Base-by-base conservation (phyloP, 257 asterid genomes). In the Nicotiana knightiana region DNA sequence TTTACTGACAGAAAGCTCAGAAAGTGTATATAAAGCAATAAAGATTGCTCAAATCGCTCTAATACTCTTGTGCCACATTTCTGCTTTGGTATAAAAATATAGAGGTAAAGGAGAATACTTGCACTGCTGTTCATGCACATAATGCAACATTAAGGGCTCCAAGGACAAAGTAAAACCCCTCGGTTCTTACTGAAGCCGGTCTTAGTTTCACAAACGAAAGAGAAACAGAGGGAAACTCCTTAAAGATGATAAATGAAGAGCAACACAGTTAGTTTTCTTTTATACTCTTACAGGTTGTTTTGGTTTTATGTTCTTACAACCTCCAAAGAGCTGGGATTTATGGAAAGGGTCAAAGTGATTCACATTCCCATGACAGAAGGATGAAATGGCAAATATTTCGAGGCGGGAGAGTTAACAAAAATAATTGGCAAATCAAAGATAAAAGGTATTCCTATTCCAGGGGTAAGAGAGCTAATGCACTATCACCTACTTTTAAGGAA, bases 31-130 rank as follows among this genome's bases (percentile, higher is more conserved):
- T 11, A 70, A 39, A 39, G 58, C 18, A 70, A 43, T 9, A 39
- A 39, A 70, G 33, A 70, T 70, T 68, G 57, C 77, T 68, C 77
- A 68, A 67, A 37, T 39, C 43, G n/a, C 77, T 70, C 58, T n/a
- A 70, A 39, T 39, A 70, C 46, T 39, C 55, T 67, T 67, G 76
- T 37, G 76, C 55, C 24, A 39, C 55, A 67, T 21, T 67, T 67
- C 43, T 67, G 18, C 43, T 18, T 16, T 35, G 26, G 51, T 33
- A 33, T 17, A 16, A 67, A 26, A 66, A 51, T 35, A 35, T 35
- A 9, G 28, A 67, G 28, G 28, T 7, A 67, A 16, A 67, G 8
- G 18, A 33, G 28, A 16, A 46, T 67, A 16, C 28, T 9, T 9
- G 54, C 76, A 18, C 54, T 9, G 32, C 39, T 18, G 76, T 67